These are phyloP conservation scores for Halenospora varia DNA, from an alignment of 495 filamentous ascomycete genomes.

Conservation along the genomic window DNA sequence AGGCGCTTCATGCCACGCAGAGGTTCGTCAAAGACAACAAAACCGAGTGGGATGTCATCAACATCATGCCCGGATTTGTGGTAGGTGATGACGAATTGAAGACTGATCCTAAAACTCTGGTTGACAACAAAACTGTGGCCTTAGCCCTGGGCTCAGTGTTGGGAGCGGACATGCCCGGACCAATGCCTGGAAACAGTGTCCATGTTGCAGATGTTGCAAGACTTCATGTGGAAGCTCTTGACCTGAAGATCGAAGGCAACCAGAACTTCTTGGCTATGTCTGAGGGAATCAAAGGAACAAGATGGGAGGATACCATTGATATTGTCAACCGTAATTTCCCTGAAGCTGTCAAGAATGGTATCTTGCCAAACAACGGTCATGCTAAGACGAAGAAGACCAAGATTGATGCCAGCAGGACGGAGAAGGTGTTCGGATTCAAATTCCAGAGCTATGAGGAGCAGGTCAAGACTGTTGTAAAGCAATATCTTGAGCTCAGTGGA, in stretches of 20 bases:
- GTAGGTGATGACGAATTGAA: constrained; percentile 40
- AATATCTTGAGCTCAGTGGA: constrained; percentile 30
- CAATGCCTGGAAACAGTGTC: constrained; percentile 32
- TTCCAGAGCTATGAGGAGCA: constrained; percentile 44
- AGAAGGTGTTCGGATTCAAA: constrained; percentile 43
- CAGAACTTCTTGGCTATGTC: constrained; percentile 33
- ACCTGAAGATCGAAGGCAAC: constrained; percentile 34
- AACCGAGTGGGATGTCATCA: constrained; percentile 41
- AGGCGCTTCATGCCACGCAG: constrained; percentile 39
- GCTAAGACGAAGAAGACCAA: constrained; percentile 32
- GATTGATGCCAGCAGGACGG: constrained; percentile 38
- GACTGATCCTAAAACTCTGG: constrained; percentile 29
- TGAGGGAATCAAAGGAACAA: constrained; percentile 22
- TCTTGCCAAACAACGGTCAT: constrained; percentile 35
- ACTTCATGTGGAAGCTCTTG: constrained; percentile 37
- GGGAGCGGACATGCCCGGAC: constrained; percentile 21
- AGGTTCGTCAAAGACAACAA: constrained; percentile 35
- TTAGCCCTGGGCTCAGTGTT: constrained; percentile 33
- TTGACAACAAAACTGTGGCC: constrained; percentile 34
- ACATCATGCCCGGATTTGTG: constrained; percentile 43
- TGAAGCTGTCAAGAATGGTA: constrained; percentile 33
- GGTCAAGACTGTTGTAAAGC: constrained; percentile 36
- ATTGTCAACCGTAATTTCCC: constrained; percentile 38
- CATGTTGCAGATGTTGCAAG: constrained; percentile 41
- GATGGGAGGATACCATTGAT: constrained; percentile 42